These are phyloP conservation scores for Apiotrichum veenhuisii DNA, from an alignment of 1,284 basidiomycete species.

Conservation along the genomic window DNA sequence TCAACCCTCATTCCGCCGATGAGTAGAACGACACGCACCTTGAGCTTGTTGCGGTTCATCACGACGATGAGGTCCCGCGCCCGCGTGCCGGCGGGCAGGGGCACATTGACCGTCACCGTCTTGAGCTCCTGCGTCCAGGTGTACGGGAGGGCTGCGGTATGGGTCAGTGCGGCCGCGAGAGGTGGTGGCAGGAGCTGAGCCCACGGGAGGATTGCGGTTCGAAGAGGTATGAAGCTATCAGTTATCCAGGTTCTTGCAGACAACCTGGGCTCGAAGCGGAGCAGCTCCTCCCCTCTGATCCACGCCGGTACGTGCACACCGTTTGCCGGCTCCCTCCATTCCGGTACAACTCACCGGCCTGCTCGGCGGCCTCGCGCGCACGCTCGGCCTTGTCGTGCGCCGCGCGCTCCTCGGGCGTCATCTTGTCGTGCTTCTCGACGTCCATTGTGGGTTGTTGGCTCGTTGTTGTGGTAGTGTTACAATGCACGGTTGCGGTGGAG, in stretches of 20 bases:
- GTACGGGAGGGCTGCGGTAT: constrained; percentile 75
- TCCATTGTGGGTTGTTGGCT: not conserved
- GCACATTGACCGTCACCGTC: constrained; percentile 77
- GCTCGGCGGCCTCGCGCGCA: constrained; percentile 70
- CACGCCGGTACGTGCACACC: too few species aligned
- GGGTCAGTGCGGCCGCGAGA: constrained; percentile 3
- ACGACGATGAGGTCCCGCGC: constrained; percentile 70
- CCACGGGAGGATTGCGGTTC: too few species aligned
- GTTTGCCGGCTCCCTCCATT: not conserved
- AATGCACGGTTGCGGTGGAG: not conserved
- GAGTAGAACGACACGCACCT: constrained; percentile 32
- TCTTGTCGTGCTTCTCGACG: constrained; percentile 56
- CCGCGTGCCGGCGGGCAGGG: constrained; percentile 81
- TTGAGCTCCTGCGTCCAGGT: constrained; percentile 85
- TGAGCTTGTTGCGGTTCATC: constrained; percentile 76
- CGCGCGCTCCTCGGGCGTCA: constrained; percentile 72
- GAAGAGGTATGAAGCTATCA: too few species aligned
- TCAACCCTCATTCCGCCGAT: too few species aligned
- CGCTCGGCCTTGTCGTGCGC: constrained; percentile 65
- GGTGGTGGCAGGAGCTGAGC: too few species aligned
- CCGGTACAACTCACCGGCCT: constrained; percentile 63
- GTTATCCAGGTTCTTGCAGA: too few species aligned
- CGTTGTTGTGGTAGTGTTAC: not conserved
- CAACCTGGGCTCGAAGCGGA: too few species aligned
- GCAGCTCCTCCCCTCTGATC: too few species aligned